A percentile compares a stretch with the other conserved stretches of the same genome.
Evolutionary conservation across 306 rosid genomes (phyloP).

Genomic region (Fagus crenata): DNA sequence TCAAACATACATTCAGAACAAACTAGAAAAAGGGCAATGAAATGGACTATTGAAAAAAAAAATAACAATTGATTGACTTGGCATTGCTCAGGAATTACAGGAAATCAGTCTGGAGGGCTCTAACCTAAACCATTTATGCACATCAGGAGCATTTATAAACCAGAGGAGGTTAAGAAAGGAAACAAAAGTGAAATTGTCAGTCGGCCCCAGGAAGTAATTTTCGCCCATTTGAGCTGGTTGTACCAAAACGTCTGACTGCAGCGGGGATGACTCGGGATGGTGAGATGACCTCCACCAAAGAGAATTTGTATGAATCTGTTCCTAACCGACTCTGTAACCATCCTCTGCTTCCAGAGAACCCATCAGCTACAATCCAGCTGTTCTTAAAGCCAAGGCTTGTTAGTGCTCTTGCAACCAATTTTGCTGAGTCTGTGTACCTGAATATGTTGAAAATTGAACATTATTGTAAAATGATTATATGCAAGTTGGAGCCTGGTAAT

Average conservation of each 20-base stretch:
- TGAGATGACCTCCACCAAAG: constrained; percentile 75
- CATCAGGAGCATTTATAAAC: constrained; percentile 19
- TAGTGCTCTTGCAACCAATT: constrained; percentile 71
- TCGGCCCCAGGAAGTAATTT: constrained; percentile 80
- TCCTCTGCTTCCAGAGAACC: constrained; percentile 84
- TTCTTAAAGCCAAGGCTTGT: constrained; percentile 71
- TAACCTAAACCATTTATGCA: constrained; percentile 26
- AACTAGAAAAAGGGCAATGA: not conserved
- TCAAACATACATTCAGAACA: not conserved
- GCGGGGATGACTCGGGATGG: constrained; percentile 83
- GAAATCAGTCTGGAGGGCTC: constrained; percentile 2
- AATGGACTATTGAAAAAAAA: not conserved
- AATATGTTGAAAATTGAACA: constrained; percentile 3
- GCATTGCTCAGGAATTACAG: constrained; percentile 20
- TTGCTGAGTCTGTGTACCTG: constrained; percentile 80
- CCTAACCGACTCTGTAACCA: constrained; percentile 96
- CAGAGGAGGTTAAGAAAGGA: constrained; percentile 5
- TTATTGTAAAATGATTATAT: not conserved
- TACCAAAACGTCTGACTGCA: constrained; percentile 54
- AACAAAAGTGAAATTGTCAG: constrained; percentile 18
- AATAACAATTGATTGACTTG: constrained; percentile 1
- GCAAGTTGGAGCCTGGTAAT: not conserved
- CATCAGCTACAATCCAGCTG: constrained; percentile 72
- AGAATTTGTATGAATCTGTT: constrained; percentile 70
- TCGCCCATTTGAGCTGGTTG: constrained; percentile 46